phyloP scores from a whole-genome alignment of 129 eudicot species.

The Flaveria linearis region DNA sequence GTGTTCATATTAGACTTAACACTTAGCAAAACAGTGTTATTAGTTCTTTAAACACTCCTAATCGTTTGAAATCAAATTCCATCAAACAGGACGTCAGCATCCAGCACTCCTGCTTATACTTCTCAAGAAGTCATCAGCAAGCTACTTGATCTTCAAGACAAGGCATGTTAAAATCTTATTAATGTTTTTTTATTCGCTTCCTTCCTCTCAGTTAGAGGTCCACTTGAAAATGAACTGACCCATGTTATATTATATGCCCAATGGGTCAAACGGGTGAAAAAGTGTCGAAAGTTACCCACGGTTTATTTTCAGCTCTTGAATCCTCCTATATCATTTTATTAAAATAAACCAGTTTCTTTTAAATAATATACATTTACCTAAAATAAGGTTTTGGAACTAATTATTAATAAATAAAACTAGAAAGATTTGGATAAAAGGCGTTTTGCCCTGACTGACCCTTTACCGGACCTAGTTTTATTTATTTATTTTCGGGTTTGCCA shows the following conservation, averaged over 20 bases:
- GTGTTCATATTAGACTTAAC: background rate
- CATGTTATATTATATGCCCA: background rate
- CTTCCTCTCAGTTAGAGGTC: background rate
- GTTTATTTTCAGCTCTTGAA: background rate
- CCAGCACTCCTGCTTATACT: conserved; percentile 66
- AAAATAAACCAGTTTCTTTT: background rate
- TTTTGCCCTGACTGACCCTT: background rate
- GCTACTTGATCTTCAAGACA: conserved; percentile 72
- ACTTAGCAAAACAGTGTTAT: background rate
- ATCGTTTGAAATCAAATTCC: conserved; percentile 7
- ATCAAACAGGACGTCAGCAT: conserved; percentile 60
- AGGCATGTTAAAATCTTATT: conserved; percentile 42
- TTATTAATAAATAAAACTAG: background rate
- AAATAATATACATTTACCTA: no score
- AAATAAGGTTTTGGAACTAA: background rate
- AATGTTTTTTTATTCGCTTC: background rate
- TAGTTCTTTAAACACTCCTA: conserved; percentile 7
- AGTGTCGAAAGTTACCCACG: background rate
- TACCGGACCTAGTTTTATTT: background rate
- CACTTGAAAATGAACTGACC: background rate
- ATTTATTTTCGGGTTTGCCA: background rate
- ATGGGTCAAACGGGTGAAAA: background rate
- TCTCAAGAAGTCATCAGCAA: conserved; percentile 78
- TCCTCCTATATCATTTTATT: background rate
- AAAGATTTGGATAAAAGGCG: background rate